A percentile compares a stretch with the other conserved stretches of the same genome.
phyloP scores from a whole-genome alignment of 768 basidiomycete genomes.

The Podaxis pistillaris region DNA sequence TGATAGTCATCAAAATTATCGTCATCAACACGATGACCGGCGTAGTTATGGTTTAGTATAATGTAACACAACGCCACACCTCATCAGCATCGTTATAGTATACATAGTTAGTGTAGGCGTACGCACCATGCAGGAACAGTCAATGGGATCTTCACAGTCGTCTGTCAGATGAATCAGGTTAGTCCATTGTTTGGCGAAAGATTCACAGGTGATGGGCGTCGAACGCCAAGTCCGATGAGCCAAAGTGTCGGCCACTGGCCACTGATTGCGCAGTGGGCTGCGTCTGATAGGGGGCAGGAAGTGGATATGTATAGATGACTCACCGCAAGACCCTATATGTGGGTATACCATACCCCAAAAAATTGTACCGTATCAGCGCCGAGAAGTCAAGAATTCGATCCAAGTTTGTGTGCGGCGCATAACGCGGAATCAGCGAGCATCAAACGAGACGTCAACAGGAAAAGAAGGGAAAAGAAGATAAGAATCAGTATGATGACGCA shows the following conservation, averaged over 20 bases:
- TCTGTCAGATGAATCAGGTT: slow-evolving; percentile 35
- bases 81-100: too few relatives aligned
- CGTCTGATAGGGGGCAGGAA: neutral
- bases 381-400: neutral
- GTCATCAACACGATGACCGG: neutral
- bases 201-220: neutral
- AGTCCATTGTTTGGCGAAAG: neutral
- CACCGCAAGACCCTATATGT: slow-evolving; percentile 44
- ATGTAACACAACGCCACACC: too few relatives aligned
- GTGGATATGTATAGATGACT: slow-evolving; percentile 16
- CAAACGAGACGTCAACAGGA: neutral
- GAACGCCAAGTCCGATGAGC: neutral
- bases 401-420: neutral
- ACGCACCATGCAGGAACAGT: slow-evolving; percentile 77
- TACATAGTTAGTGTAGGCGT: neutral
- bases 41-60: too few relatives aligned
- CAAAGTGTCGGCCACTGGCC: neutral
- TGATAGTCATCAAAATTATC: neutral
- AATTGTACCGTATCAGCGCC: neutral
- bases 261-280: neutral
- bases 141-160: slow-evolving; percentile 79
- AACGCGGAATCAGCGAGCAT: neutral
- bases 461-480: slow-evolving; percentile 8
- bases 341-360: neutral
- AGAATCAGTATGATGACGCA: neutral